Percentiles rank a stretch among this genome's conserved stretches.
These are phyloP conservation scores for Saturnispora kantuleensis DNA, from an alignment of 805 yeast genomes.

Conservation along the genomic window DNA sequence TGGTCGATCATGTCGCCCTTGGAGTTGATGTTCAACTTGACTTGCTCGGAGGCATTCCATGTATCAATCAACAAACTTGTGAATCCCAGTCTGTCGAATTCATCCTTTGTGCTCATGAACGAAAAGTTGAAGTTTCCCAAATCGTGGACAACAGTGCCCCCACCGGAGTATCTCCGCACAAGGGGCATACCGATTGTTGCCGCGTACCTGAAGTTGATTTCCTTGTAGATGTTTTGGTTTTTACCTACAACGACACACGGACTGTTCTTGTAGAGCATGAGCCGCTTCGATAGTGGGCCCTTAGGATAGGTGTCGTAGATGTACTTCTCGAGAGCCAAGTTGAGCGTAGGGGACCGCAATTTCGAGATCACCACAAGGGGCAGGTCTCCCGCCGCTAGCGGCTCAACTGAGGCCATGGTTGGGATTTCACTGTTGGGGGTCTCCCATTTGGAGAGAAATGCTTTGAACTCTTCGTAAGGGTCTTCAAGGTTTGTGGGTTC, in stretches of 20 bases:
- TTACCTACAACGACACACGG: slow-evolving; percentile 93
- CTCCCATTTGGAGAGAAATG: not conserved
- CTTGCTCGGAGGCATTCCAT: slow-evolving; percentile 16
- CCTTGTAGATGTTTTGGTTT: slow-evolving; percentile 93
- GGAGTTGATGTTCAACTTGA: slow-evolving; percentile 42
- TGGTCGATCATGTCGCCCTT: slow-evolving; percentile 70
- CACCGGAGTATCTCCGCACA: slow-evolving; percentile 78
- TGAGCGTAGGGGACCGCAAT: slow-evolving; percentile 56
- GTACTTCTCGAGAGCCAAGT: slow-evolving; percentile 75
- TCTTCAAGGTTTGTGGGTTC: not conserved
- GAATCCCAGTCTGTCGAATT: slow-evolving; percentile 53
- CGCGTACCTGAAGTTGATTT: slow-evolving; percentile 53
- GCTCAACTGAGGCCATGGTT: slow-evolving; percentile 6
- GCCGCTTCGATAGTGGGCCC: slow-evolving; percentile 32
- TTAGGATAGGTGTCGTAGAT: slow-evolving; percentile 58
- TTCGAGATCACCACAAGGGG: slow-evolving; percentile 52
- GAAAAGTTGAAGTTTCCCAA: slow-evolving; percentile 81
- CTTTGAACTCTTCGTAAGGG: not conserved
- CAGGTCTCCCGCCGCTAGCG: slow-evolving; percentile 11
- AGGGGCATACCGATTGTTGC: slow-evolving; percentile 47
- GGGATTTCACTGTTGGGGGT: not conserved
- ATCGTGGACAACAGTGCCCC: slow-evolving; percentile 96
- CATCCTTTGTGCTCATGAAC: slow-evolving; percentile 50
- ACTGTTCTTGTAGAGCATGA: slow-evolving; percentile 64
- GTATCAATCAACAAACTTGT: slow-evolving; percentile 22